Evolutionary conservation across 306 rosid genomes (phyloP).

Genomic region (Rosa lucieae): DNA sequence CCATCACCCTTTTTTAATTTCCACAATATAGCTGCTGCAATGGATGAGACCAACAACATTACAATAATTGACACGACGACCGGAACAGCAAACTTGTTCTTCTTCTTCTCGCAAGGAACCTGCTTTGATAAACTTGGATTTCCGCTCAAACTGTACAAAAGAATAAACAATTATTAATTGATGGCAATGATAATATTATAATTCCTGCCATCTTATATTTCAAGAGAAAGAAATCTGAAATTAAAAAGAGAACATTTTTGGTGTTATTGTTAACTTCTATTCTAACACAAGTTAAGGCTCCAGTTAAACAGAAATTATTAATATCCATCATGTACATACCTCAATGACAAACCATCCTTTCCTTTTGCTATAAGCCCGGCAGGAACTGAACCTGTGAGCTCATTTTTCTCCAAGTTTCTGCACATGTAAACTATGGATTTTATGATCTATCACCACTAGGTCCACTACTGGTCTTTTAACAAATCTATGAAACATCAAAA

Average conservation of each 20-base stretch:
- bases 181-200: no score
- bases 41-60: neutral
- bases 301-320: no score
- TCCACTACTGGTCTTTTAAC: no score
- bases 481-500: no score
- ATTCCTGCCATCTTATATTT: no score
- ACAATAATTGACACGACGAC: neutral
- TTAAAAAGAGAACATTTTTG: no score
- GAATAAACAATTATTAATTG: no score
- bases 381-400: neutral
- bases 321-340: neutral
- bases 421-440: neutral
- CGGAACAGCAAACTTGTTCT: neutral
- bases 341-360: neutral
- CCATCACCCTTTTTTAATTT: neutral
- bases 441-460: no score
- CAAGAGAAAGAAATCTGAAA: no score
- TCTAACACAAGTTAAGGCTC: no score
- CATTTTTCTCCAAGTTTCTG: neutral
- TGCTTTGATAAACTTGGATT: neutral
- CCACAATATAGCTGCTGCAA: neutral
- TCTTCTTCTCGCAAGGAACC: neutral
- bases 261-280: no score
- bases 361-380: neutral
- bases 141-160: neutral